Evolutionary conservation across 345 rosid genomes (phyloP), one percentile per base, ranked within the genome.

Genomic region (Ceriops zippeliana): DNA sequence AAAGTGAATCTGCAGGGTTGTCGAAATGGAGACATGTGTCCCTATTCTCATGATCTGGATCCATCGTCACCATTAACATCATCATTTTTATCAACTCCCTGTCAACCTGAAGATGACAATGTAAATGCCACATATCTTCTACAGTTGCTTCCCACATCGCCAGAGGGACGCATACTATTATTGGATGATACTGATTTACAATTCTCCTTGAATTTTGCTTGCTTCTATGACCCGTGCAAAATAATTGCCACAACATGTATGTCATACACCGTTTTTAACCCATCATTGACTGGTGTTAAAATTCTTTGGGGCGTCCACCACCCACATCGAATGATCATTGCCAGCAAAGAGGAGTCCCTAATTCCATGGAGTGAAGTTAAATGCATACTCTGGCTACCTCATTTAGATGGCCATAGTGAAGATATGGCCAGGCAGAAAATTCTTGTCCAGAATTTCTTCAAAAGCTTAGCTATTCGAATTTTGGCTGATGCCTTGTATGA

Each of bases 351-450:
- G 66, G 78, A 66, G 66, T 83, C 75, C 70, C 83, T 75, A 30
- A 78, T 89, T 71, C 90, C 88, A 28, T 93, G 98, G 98, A 79
- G 76, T 31, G 81, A 84, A 73, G 84, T 89, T 38, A 81, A 83
- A 83, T 82, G 89, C 34, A 65, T 86, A 61, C 58, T 93, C 26
- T 93, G 98, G 98, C 82, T 82, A 78, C 90, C 91, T 17, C 71
- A 74, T 72, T 84, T 86, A 26, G 86, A 86, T 52, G 70, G 70
- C 53, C 69, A 80, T 9, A 75, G 75, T 24, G 89, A 83, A 60
- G 75, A 85, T 69, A 58, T 81, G 81, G 92, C 79, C 53, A 57
- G 24, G 37, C 90, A 90, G 85, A 84, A 73, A 75, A 62, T 52
- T 68, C 32, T 73, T 2, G 59, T 93, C 67, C 88, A 75, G 85